Evolutionary conservation across 345 rosid species (phyloP), one percentile per base, ranked within the genome.

Genomic region (Gossypium anomalum): DNA sequence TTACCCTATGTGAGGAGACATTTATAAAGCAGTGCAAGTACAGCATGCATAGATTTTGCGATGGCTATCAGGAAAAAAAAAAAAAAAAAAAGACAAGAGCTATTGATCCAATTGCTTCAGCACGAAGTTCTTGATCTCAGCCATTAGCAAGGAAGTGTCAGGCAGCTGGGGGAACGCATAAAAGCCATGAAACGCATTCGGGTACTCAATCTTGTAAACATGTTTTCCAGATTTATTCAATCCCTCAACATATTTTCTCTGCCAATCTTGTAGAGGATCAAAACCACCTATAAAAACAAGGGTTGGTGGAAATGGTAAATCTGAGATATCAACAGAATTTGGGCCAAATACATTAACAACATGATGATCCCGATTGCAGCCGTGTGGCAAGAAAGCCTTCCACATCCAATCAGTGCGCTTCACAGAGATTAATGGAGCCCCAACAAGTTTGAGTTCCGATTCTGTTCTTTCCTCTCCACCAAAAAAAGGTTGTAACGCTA

Each of bases 101-200:
- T 4, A 53, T 53, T 53, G 19, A 53, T 17, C 22, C 60, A 29
- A 27, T 5, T n/a, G 77, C 16, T 48, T 60, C 10, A 70, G 47
- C 2, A 81, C 67, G 68, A 85, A 85, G 19, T 57, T 45, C 55
- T 74, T 81, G 38, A 63, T 17, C 53, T 73, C 72, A 1, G 67
- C 27, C 19, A 85, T 14, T 14, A 81, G 72, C 64, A 73, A 34
- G 29, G 70, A 17, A 2, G 83, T 59, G 23, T 81, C 86, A 1
- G 76, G 74, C 71, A 77, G 14, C 34, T 81, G 80, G 2, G 80
- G 74, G 48, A 79, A 77, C 14, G 62, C n/a, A 68, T 79, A 79
- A 14, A 85, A 85, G 1, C 74, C 83, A 38, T 85, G 86, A 65
- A 81, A 16, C 69, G 75, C 75, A 25, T 81, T 73, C 2, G 83